phyloP scores from a whole-genome alignment of 768 basidiomycete genomes.

The Artomyces pyxidatus region DNA sequence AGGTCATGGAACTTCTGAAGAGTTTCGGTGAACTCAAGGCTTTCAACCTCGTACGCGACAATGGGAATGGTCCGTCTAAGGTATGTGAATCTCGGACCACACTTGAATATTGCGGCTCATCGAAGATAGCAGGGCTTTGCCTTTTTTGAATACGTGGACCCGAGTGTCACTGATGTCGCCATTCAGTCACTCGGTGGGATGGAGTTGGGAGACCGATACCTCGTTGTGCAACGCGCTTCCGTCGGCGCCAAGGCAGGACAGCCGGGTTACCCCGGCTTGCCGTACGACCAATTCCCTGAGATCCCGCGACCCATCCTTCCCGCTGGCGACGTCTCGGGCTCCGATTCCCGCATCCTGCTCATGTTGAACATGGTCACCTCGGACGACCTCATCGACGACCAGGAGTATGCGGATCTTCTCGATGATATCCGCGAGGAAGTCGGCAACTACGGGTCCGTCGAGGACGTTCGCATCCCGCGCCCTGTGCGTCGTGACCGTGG shows the following conservation, averaged over 20 bases:
- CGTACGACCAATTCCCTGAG: slow-evolving; percentile 75
- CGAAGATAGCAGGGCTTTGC: slow-evolving; percentile 74
- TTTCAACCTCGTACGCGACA: slow-evolving; percentile 97
- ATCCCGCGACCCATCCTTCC: slow-evolving; percentile 87
- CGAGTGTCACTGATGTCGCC: slow-evolving; percentile 84
- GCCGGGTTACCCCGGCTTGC: slow-evolving; percentile 54
- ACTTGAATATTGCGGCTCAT: not conserved
- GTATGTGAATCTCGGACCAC: slow-evolving; percentile 27
- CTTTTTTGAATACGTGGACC: slow-evolving; percentile 97
- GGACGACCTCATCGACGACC: slow-evolving; percentile 84
- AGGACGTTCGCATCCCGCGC: slow-evolving; percentile 82
- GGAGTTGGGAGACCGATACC: slow-evolving; percentile 91
- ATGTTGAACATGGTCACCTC: slow-evolving; percentile 98
- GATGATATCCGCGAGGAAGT: slow-evolving; percentile 95
- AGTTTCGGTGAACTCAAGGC: slow-evolving; percentile 96
- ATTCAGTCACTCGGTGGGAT: slow-evolving; percentile 95
- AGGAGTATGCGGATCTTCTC: slow-evolving; percentile 89
- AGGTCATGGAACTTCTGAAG: slow-evolving; percentile 96
- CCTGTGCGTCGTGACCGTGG: slow-evolving; percentile 82
- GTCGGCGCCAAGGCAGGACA: slow-evolving; percentile 81
- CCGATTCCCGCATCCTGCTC: slow-evolving; percentile 72
- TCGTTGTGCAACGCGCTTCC: slow-evolving; percentile 95
- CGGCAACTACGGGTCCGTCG: slow-evolving; percentile 67
- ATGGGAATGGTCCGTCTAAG: slow-evolving; percentile 82
- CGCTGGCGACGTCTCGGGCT: slow-evolving; percentile 54